Conservation (phyloP, 495 filamentous ascomycete species). For the Thozetella sp. region DNA sequence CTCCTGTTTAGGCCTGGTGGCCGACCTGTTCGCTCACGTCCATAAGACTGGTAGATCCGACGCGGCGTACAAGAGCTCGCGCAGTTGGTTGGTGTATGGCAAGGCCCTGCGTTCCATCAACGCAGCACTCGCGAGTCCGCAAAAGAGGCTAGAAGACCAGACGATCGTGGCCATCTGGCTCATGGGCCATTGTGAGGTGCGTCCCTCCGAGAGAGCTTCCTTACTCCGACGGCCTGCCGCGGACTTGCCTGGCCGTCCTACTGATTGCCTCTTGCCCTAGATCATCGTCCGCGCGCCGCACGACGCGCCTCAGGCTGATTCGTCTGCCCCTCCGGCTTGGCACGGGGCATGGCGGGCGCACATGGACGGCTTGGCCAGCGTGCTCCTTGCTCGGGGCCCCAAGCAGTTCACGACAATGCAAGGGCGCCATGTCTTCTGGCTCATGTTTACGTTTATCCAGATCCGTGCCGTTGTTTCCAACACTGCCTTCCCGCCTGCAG, state of each 20-base stretch:
- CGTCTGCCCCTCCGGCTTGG: too few relatives aligned
- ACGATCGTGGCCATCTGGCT: not conserved
- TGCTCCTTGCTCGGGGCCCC: not conserved
- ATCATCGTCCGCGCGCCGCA: not conserved
- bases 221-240: too few relatives aligned
- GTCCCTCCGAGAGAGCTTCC: too few relatives aligned
- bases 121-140: not conserved
- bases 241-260: too few relatives aligned
- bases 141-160: not conserved
- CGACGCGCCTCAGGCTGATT: not conserved
- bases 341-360: constrained; percentile 1
- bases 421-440: not conserved
- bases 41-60: not conserved
- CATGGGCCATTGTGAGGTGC: not conserved
- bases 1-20: not conserved
- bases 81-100: not conserved
- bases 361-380: not conserved
- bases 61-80: not conserved
- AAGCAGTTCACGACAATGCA: not conserved
- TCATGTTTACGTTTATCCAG: not conserved
- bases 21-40: not conserved
- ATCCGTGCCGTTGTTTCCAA: not conserved
- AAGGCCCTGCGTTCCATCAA: not conserved
- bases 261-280: constrained; percentile 4
- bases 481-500: not conserved